These are phyloP conservation scores for Kappamyces sp. DNA, from an alignment of 192 early-diverging fungal genomes.

Conservation along the genomic window DNA sequence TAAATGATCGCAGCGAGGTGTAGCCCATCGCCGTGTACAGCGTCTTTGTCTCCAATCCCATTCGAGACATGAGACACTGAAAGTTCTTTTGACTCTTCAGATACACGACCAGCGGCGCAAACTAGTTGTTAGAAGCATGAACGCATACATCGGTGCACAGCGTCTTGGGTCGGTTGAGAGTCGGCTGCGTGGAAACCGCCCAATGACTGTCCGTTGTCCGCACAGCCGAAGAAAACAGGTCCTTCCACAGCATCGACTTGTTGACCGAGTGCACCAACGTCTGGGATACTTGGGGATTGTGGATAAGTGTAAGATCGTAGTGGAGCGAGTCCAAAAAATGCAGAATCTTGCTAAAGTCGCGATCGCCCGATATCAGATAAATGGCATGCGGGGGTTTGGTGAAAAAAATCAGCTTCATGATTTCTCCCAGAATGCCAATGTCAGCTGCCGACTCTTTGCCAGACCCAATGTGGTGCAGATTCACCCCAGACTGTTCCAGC, in stretches of 20 bases:
- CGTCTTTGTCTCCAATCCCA: no score
- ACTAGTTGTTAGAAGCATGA: no score
- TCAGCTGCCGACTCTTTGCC: conserved; percentile 12
- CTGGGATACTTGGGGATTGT: conserved; percentile 4
- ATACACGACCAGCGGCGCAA: no score
- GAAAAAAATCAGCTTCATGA: conserved; percentile 15
- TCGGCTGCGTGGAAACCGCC: no score
- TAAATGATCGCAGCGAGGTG: no score
- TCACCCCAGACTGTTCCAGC: conserved; percentile 12
- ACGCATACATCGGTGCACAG: no score
- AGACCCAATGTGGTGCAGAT: not conserved
- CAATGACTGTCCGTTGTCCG: no score
- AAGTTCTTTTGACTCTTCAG: no score
- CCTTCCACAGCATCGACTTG: conserved; percentile 5
- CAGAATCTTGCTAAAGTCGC: conserved; percentile 12
- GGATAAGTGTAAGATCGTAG: conserved; percentile 11
- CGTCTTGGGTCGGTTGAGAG: no score
- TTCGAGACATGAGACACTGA: no score
- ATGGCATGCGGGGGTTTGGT: conserved; percentile 14
- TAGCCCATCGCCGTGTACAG: no score
- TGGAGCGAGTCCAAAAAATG: conserved; percentile 10
- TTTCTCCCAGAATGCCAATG: conserved; percentile 15
- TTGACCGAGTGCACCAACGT: conserved; percentile 9
- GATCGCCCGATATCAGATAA: conserved; percentile 17
- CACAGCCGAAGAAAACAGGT: not conserved